Evolutionary conservation across 2,329 filamentous ascomycete species (phyloP), one percentile per base, ranked within the genome.

Genomic region (Chaetomiaceae sp.): DNA sequence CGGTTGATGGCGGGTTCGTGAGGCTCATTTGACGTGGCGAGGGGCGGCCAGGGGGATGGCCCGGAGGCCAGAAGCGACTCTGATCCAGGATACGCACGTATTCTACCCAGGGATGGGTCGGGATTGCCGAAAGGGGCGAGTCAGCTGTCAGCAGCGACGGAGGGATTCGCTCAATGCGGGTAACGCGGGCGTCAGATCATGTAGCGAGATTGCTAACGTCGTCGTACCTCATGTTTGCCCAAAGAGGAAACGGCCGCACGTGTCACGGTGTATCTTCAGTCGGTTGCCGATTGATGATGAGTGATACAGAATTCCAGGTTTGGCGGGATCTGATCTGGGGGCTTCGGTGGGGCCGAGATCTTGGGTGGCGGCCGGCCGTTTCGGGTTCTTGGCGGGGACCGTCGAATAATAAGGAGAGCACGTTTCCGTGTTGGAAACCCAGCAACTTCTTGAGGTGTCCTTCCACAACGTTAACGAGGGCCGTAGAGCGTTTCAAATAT

Each of bases 1-100:
- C 70, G 59, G 66, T 75, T 60, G 78, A 76, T 40, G 77, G 69
- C 55, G 77, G 77, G 66, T 81, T 81, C 50, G 75, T 80, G 69
- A 76, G 69, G 71, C 73, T 79, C 78, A 81, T 81, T 34, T 56
- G 56, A 23, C n/a, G 36, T 19, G 22, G 17, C 17, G 11, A 33
- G 12, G 38, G 15, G 36, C 34, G 19, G 4, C 11, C 43, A 23
- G 34, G 36, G 51, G 36, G 37, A 23, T 54, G 56, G 56, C 27
- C 33, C 44, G 33, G 45, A 43, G 22, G 17, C 45, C 47, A 50
- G 31, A 31, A 9, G 15, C 7, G 53, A 31, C 37, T 51, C n/a
- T 47, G 31, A 20, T 27, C 40, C 47, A 49, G 27, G 36, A 40
- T 39, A 4, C 25, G 25, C 5, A 4, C 25, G 25, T 5, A 9